These are phyloP conservation scores for Lagerstroemia speciosa DNA, from an alignment of 345 rosid genomes.

Conservation along the genomic window DNA sequence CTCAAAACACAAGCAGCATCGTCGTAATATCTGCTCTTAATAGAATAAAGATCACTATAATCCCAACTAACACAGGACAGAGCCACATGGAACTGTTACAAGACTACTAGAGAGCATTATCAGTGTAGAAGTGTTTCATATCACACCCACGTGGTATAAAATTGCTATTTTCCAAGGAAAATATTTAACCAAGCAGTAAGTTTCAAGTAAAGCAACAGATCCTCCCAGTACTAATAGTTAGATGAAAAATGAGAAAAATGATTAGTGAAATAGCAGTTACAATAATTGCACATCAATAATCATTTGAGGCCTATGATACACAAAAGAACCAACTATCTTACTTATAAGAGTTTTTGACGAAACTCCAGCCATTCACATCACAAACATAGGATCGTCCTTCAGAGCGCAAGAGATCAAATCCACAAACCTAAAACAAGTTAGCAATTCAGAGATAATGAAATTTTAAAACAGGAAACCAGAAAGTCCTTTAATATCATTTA, in stretches of 20 bases:
- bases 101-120: not conserved
- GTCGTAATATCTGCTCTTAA: constrained; percentile 68
- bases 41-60: constrained; percentile 11
- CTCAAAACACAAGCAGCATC: constrained; percentile 96
- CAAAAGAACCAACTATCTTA: constrained; percentile 22
- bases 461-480: not conserved
- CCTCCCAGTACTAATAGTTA: not conserved
- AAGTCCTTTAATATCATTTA: not conserved
- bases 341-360: constrained; percentile 98
- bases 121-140: not conserved
- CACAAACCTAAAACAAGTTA: constrained; percentile 66
- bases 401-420: constrained; percentile 94
- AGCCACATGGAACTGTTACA: not conserved
- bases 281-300: not conserved
- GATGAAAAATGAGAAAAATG: not conserved
- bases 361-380: constrained; percentile 99
- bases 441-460: not conserved
- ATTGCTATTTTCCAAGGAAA: not conserved
- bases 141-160: not conserved
- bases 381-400: constrained; percentile 97
- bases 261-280: not conserved
- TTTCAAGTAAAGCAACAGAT: not conserved
- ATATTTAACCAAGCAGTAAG: not conserved
- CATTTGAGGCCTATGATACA: not conserved
- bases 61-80: not conserved